phyloP scores from a whole-genome alignment of 148 eudicot species.

The Vaccinium corymbosum region DNA sequence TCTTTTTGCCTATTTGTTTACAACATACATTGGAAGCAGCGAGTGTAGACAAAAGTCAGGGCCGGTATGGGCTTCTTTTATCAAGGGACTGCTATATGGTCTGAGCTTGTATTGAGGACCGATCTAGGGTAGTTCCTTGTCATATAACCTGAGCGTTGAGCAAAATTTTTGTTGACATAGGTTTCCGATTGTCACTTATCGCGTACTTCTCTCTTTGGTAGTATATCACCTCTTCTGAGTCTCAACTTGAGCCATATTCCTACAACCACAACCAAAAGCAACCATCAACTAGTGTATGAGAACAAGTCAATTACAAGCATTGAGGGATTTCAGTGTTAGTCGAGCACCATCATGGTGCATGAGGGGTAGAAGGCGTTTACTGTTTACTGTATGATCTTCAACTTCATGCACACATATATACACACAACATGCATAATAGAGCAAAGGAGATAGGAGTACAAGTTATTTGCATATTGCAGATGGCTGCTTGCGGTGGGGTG shows the following conservation, averaged over 20 bases:
- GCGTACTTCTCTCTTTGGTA: constrained; percentile 69
- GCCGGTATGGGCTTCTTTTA: neutral
- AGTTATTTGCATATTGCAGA: neutral
- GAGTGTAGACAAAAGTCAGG: neutral
- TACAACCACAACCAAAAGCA: constrained; percentile 26
- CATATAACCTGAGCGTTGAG: neutral
- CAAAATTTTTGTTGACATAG: constrained; percentile 17
- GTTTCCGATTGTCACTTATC: constrained; percentile 43
- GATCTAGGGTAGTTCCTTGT: neutral
- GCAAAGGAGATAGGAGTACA: neutral
- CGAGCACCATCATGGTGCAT: neutral
- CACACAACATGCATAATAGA: neutral
- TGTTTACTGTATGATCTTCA: neutral
- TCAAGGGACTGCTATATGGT: neutral
- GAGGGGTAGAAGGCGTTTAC: neutral
- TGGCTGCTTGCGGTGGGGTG: neutral
- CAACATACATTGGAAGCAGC: neutral
- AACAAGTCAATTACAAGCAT: neutral
- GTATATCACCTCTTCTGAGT: constrained; percentile 72
- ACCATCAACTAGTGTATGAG: neutral
- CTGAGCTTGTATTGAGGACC: neutral
- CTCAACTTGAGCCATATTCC: constrained; percentile 58
- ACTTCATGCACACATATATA: neutral
- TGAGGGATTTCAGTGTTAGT: neutral
- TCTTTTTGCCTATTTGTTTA: neutral